Evolutionary conservation across 805 yeast genomes (phyloP), one percentile per base, ranked within the genome.

Genomic region (Saturnispora quitensis): DNA sequence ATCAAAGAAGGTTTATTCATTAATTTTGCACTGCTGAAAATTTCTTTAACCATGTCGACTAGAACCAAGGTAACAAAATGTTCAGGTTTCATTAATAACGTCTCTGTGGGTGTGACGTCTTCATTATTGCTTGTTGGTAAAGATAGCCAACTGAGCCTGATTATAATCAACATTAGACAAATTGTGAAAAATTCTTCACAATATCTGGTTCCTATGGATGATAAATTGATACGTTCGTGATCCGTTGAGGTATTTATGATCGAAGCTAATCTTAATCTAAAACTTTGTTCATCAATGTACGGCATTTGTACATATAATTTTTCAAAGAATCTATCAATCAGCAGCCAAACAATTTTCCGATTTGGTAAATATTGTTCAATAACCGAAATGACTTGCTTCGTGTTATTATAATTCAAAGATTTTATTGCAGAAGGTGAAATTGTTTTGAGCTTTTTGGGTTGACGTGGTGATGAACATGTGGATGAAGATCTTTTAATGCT

Each of bases 271-370:
- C 74, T 73, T 18, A 57, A 57, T 50, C 72, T 72, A 61, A 80
- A 78, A 9, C 69, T 69, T 49, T 58, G 67, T 61, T 84, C 88
- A 63, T 84, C 89, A 34, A 84, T 65, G 55, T 76, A 80, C 3
- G 93, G 90, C 58, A 84, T 70, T 52, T 76, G 81, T 13, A 86
- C 76, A 61, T 85, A 85, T 5, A 84, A 65, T 34, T 73, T 71
- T 10, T 71, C 72, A 61, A 84, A 84, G 56, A 78, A 84, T 55
- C 81, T 68, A 53, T 81, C 79, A 28, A 84, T 67, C 47, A 81
- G 68, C 44, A 73, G 59, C 78, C 85, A 78, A 8, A 82, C 71
- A 1, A 79, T 73, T 52, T 71, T 72, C 57, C 77, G 76, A 28
- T 68, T 72, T 0, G 90, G 90, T 45, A 84, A 58, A 49, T 70